phyloP scores from a whole-genome alignment of 768 basidiomycete species.

The Sporobolomyces roseus region DNA sequence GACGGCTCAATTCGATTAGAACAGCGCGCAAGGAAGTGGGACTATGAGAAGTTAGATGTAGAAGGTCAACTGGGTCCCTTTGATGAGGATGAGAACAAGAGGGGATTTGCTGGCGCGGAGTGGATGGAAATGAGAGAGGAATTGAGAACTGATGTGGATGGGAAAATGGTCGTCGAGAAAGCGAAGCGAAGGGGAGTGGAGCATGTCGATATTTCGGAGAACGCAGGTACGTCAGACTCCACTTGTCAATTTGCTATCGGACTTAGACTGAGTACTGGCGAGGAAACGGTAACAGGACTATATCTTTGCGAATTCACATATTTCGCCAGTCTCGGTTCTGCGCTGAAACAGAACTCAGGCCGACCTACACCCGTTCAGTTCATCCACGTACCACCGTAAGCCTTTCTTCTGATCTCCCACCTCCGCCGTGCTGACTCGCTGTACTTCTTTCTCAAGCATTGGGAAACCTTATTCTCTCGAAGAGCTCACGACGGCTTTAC shows the following conservation, averaged over 20 bases:
- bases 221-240: slow-evolving; percentile 11
- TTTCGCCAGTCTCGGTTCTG: slow-evolving; percentile 9
- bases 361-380: slow-evolving; percentile 21
- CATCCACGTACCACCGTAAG: slow-evolving; percentile 23
- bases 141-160: not conserved
- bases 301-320: slow-evolving; percentile 33
- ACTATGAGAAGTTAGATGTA: slow-evolving; percentile 17
- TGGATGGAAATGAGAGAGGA: not conserved
- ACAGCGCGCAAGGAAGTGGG: slow-evolving; percentile 7
- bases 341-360: not conserved
- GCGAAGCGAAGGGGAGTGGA: not conserved
- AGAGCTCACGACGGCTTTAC: slow-evolving; percentile 1
- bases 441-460: not conserved
- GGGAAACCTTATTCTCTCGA: slow-evolving; percentile 16
- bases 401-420: not conserved
- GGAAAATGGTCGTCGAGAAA: not conserved
- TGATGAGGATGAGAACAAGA: not conserved
- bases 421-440: not conserved
- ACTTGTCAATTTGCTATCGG: not conserved
- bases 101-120: slow-evolving; percentile 5
- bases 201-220: not conserved
- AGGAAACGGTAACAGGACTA: not conserved
- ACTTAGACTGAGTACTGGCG: no score
- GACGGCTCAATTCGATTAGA: slow-evolving; percentile 3
- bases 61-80: slow-evolving; percentile 3